phyloP scores from a whole-genome alignment of 768 basidiomycete genomes.

The Cantharellus anzutake region DNA sequence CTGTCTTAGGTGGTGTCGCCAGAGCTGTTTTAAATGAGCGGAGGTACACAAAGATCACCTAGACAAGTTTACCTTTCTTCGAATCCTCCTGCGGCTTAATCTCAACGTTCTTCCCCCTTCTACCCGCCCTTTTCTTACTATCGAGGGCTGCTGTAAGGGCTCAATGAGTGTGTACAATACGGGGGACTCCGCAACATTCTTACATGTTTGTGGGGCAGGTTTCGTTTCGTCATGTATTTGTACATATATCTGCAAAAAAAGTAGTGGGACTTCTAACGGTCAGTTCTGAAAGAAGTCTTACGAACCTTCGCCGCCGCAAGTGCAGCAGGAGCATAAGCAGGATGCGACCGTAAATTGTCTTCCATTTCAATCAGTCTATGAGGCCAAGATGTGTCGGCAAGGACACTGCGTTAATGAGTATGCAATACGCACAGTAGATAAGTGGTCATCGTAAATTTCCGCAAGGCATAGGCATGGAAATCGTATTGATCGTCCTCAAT shows the following conservation, averaged over 20 bases:
- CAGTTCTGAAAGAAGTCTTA: neutral
- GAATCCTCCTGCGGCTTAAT: constrained; percentile 30
- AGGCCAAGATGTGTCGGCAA: neutral
- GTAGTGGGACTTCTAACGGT: too few species aligned
- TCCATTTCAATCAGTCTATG: constrained; percentile 64
- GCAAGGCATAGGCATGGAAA: constrained; percentile 87
- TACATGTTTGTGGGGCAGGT: neutral
- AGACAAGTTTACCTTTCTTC: constrained; percentile 39
- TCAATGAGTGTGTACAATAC: neutral
- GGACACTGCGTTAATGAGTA: neutral
- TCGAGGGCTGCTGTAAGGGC: constrained; percentile 23
- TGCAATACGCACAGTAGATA: constrained; percentile 50
- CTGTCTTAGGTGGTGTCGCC: neutral
- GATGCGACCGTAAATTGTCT: constrained; percentile 57
- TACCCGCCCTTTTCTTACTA: constrained; percentile 59
- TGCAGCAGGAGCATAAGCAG: constrained; percentile 54
- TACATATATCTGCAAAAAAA: constrained; percentile 43
- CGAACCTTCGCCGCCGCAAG: constrained; percentile 48
- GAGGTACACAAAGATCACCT: neutral
- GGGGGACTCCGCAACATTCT: constrained; percentile 24
- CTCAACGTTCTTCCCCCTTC: constrained; percentile 57
- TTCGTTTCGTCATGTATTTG: constrained; percentile 47
- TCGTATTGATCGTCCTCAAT: constrained; percentile 94
- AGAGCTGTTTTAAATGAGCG: neutral
- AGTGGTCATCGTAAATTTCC: constrained; percentile 71